These are phyloP conservation scores for Rugonectria rugulosa DNA, from an alignment of 2,329 filamentous ascomycete species.

Conservation along the genomic window DNA sequence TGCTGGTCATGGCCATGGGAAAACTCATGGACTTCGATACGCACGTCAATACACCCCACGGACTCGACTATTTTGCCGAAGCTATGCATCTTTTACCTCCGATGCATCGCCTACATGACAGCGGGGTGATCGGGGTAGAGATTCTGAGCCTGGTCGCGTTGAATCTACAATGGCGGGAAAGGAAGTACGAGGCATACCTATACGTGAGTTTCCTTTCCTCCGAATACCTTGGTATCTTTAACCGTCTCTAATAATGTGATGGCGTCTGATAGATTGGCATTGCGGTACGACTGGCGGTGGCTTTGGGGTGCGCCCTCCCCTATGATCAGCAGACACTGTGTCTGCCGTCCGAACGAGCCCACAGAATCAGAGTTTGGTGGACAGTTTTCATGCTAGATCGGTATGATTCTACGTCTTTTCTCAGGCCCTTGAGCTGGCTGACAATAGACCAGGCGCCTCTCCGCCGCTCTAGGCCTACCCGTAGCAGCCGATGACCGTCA, in stretches of 20 bases:
- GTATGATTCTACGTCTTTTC: constrained; percentile 10
- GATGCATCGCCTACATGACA: constrained; percentile 33
- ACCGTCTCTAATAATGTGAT: not conserved
- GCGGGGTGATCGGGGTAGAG: constrained; percentile 39
- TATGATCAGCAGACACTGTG: constrained; percentile 37
- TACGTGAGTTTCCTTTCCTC: no score
- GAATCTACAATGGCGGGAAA: constrained; percentile 41
- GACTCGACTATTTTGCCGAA: constrained; percentile 37
- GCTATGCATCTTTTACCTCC: constrained; percentile 37
- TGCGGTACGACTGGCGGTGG: constrained; percentile 37
- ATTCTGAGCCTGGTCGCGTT: constrained; percentile 36
- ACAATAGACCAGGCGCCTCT: constrained; percentile 30
- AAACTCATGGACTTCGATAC: no score
- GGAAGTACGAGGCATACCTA: constrained; percentile 40
- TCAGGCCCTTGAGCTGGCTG: not conserved
- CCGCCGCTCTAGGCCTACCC: constrained; percentile 37
- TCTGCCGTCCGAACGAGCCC: constrained; percentile 36
- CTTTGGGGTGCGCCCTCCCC: constrained; percentile 37
- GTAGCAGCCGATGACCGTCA: constrained; percentile 39
- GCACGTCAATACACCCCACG: constrained; percentile 36
- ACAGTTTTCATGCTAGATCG: constrained; percentile 42
- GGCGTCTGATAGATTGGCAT: constrained; percentile 29
- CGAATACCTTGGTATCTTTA: no score
- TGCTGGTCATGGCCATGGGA: constrained; percentile 41
- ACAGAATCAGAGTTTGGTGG: constrained; percentile 40